Conservation (phyloP, 441 rosid genomes). For the Viola pubescens region DNA sequence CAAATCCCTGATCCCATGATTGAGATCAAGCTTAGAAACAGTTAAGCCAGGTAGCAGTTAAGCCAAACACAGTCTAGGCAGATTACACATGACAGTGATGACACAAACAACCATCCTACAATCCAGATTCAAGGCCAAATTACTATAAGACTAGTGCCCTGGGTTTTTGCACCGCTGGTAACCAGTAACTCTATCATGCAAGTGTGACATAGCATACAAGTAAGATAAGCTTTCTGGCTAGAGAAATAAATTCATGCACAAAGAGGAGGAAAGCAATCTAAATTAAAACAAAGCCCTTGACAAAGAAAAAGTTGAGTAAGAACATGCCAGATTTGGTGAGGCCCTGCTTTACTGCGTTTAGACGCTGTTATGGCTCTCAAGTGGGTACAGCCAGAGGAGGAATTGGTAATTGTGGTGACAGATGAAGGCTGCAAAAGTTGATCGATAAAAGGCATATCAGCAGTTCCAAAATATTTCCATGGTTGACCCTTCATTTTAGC, state of each 20-base stretch:
- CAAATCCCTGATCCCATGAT: too few relatives aligned
- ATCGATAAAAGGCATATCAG: slow-evolving; percentile 92
- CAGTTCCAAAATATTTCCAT: slow-evolving; percentile 87
- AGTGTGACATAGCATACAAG: not conserved
- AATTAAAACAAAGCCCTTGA: slow-evolving; percentile 14
- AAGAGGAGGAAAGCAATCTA: slow-evolving; percentile 5
- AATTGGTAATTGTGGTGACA: slow-evolving; percentile 62
- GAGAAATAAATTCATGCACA: not conserved
- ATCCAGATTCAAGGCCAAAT: slow-evolving; percentile 4
- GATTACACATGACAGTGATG: not conserved
- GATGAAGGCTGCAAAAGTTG: slow-evolving; percentile 92
- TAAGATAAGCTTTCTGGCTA: not conserved
- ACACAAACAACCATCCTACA: not conserved
- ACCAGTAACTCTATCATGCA: not conserved
- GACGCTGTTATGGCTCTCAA: slow-evolving; percentile 84
- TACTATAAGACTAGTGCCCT: not conserved
- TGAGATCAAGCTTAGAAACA: too few relatives aligned
- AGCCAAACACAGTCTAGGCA: too few relatives aligned
- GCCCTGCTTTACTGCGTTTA: slow-evolving; percentile 75
- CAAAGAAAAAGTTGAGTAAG: slow-evolving; percentile 22
- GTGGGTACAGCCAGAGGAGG: slow-evolving; percentile 73
- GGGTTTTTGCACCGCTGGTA: not conserved
- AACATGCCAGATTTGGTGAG: slow-evolving; percentile 73
- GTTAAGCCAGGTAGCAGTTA: too few relatives aligned
- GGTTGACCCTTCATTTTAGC: slow-evolving; percentile 87